These are phyloP conservation scores for Rhipidocladum racemiflorum DNA, from an alignment of 176 grass and related monocot genomes.

Conservation along the genomic window DNA sequence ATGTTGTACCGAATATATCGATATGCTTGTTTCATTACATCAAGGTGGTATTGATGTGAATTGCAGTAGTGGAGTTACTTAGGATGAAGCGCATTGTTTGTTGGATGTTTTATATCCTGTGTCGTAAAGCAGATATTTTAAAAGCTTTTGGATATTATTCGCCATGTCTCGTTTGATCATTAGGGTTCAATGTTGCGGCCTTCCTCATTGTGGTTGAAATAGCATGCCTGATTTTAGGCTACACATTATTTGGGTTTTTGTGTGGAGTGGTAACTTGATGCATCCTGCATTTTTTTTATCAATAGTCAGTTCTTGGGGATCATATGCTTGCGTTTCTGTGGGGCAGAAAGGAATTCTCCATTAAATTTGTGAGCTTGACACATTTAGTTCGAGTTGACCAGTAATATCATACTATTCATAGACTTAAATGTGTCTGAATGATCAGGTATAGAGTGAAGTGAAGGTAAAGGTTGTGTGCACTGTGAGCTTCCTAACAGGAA, in stretches of 20 bases:
- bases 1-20: not conserved
- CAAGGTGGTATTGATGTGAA: not conserved
- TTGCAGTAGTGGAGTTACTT: not conserved
- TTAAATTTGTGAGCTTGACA: not conserved
- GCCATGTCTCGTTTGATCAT: not conserved
- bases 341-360: not conserved
- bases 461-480: not conserved
- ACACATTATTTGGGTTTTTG: not conserved
- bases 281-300: conserved; percentile 10
- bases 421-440: not conserved
- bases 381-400: not conserved
- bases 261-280: not conserved
- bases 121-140: not conserved
- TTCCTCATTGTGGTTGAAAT: not conserved
- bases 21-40: not conserved
- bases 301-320: not conserved
- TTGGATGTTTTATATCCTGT: not conserved
- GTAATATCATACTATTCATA: not conserved
- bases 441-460: not conserved
- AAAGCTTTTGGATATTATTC: not conserved
- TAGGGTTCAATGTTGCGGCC: not conserved
- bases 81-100: not conserved
- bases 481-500: not conserved
- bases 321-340: not conserved
- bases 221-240: not conserved